A percentile compares a stretch with the other conserved stretches of the same genome.
These are phyloP conservation scores for Boletellus sp. DNA, from an alignment of 768 basidiomycete genomes.

Conservation along the genomic window DNA sequence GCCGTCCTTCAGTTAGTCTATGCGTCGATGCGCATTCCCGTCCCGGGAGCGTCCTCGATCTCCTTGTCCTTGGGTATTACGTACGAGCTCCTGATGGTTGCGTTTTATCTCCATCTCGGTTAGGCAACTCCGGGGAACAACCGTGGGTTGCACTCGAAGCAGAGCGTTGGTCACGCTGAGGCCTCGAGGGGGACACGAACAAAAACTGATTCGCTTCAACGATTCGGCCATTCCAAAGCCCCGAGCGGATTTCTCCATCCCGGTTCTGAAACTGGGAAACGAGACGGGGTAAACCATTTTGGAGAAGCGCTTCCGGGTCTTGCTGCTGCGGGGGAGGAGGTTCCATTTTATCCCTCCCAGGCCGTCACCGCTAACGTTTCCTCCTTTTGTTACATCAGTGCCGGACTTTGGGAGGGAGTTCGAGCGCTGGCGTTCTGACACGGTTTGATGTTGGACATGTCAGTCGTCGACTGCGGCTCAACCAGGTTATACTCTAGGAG, in stretches of 20 bases:
- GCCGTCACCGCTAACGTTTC: not conserved
- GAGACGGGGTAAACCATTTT: not conserved
- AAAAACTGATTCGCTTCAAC: not conserved
- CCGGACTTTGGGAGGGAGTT: not conserved
- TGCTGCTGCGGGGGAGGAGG: not conserved
- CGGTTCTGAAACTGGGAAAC: not conserved
- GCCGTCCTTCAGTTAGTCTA: not conserved
- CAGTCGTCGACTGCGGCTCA: not conserved
- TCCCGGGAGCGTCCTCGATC: not conserved
- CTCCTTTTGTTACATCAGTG: not conserved
- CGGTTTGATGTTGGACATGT: not conserved
- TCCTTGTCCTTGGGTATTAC: conserved; percentile 1
- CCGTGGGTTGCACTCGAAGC: not conserved
- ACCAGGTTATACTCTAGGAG: not conserved
- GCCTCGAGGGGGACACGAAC: conserved; percentile 2
- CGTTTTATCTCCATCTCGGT: conserved; percentile 6
- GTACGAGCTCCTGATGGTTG: not conserved
- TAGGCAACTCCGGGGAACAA: not conserved
- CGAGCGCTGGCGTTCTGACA: not conserved
- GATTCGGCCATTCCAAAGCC: not conserved
- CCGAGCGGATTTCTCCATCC: not conserved
- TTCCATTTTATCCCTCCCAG: not conserved
- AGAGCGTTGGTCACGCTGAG: conserved; percentile 3
- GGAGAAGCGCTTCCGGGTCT: not conserved
- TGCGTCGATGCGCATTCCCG: not conserved